Evolutionary conservation across 2,329 filamentous ascomycete species (phyloP).

Genomic region (Aspergillus proliferans): DNA sequence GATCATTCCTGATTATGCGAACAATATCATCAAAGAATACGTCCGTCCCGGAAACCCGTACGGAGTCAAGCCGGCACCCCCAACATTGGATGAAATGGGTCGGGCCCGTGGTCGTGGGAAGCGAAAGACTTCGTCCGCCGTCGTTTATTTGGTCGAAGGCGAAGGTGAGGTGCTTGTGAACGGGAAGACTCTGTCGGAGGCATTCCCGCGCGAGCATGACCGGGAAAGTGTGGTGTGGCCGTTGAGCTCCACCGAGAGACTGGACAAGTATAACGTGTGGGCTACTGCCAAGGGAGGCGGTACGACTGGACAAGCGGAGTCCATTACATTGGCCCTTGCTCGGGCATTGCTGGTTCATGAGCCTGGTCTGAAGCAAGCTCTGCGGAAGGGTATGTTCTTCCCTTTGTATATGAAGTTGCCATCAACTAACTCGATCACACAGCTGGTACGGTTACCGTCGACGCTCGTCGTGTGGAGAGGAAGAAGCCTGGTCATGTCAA

Average conservation of each 20-base stretch:
- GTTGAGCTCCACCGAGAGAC: slow-evolving; percentile 69
- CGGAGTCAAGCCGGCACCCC: slow-evolving; percentile 55
- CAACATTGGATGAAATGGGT: slow-evolving; percentile 67
- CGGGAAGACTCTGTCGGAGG: slow-evolving; percentile 73
- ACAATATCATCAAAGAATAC: slow-evolving; percentile 60
- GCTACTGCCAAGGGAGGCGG: slow-evolving; percentile 78
- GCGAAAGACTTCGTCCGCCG: slow-evolving; percentile 80
- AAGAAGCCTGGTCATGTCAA: slow-evolving; percentile 97
- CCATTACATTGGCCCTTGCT: slow-evolving; percentile 80
- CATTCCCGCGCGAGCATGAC: slow-evolving; percentile 84
- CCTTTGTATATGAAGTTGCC: background rate
- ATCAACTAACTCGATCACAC: slow-evolving; percentile 21
- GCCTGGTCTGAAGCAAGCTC: slow-evolving; percentile 77
- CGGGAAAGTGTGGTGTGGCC: slow-evolving; percentile 92
- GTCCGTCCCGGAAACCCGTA: slow-evolving; percentile 68
- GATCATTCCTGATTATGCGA: slow-evolving; percentile 66
- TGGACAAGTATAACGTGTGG: slow-evolving; percentile 98
- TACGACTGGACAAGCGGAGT: slow-evolving; percentile 91
- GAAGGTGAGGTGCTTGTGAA: slow-evolving; percentile 87
- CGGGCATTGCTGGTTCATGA: slow-evolving; percentile 88
- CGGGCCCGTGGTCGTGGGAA: slow-evolving; percentile 73
- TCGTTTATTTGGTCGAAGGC: slow-evolving; percentile 84
- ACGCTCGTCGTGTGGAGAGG: slow-evolving; percentile 87
- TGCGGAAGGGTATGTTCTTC: slow-evolving; percentile 72
- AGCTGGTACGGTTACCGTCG: slow-evolving; percentile 91